Evolutionary conservation across 257 asterid species (phyloP), one percentile per base, ranked within the genome.

Genomic region (Solanum megistacrolobum): DNA sequence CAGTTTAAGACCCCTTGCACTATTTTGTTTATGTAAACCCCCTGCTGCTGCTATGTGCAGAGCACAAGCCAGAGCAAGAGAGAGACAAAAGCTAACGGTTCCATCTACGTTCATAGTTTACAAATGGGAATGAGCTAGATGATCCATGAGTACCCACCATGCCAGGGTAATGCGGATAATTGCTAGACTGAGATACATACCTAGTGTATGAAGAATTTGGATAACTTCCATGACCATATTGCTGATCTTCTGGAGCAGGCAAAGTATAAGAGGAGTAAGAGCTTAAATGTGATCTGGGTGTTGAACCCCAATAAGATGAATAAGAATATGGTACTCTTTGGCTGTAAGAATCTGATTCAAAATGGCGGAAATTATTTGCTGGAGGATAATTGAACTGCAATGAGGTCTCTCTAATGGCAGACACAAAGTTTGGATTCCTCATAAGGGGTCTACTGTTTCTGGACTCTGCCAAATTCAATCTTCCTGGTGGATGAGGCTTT

Each of bases 331-430:
- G 29, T 83, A 82, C 88, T 60, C 89, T 88, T n/a, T 60, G 91
- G 90, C 48, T 6, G 36, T 69, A 32, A 86, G 65, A 21, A 20
- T 88, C 84, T 4, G 88, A 43, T 35, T 78, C 69, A 36, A 87
- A 84, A 79, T 87, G 90, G 86, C 85, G 31, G 58, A 72, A 83
- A 36, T 73, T 86, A 62, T 82, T 88, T n/a, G 91, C 73, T 21
- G 88, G 52, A n/a, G 69, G 86, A 78, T 52, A 79, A 76, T 55
- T 58, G 84, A 86, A 41, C 25, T 73, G 85, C 72, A 62, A 81
- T 20, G 91, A 83, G 46, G 87, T 73, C 84, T 88, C 92, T 68
- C 89, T 86, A 89, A 60, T 68, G 85, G 90, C 71, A 78, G 83
- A 89, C 12, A 35, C 35, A 29, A 75, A 62, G 68, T 69, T 88